Evolutionary conservation across 2,329 filamentous ascomycete species (phyloP).

Genomic region (Pseudopithomyces maydicus): DNA sequence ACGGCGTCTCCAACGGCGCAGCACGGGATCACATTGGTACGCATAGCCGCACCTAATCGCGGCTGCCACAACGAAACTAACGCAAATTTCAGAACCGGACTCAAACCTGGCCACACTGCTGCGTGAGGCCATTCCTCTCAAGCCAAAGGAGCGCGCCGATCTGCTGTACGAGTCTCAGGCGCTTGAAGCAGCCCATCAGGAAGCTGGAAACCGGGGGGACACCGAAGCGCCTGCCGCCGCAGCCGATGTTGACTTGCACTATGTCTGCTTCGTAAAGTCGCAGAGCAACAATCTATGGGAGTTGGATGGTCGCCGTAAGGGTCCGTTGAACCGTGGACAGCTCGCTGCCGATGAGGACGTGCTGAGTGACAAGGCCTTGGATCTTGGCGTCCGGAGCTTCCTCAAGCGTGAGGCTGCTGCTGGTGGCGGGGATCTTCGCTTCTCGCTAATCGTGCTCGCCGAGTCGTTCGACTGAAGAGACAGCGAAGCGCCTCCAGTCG

Average conservation of each 20-base stretch:
- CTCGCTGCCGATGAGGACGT: slow-evolving; percentile 54
- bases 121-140: slow-evolving; percentile 70
- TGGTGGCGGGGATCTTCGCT: slow-evolving; percentile 64
- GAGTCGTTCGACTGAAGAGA: slow-evolving; percentile 56
- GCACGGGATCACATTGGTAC: slow-evolving; percentile 55
- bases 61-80: slow-evolving; percentile 18
- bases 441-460: slow-evolving; percentile 66
- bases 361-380: slow-evolving; percentile 72
- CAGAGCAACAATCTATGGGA: slow-evolving; percentile 75
- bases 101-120: slow-evolving; percentile 70
- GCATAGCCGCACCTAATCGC: slow-evolving; percentile 9
- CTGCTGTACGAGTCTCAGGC: slow-evolving; percentile 77
- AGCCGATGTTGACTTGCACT: slow-evolving; percentile 91
- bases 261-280: slow-evolving; percentile 89
- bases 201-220: slow-evolving; percentile 77
- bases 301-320: slow-evolving; percentile 75
- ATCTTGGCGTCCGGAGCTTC: slow-evolving; percentile 68
- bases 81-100: slow-evolving; percentile 42
- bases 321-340: slow-evolving; percentile 68
- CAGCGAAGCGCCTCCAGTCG: neutral
- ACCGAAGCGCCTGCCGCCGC: slow-evolving; percentile 77
- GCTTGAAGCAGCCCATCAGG: slow-evolving; percentile 78
- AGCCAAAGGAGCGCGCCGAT: slow-evolving; percentile 68
- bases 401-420: slow-evolving; percentile 61
- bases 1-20: slow-evolving; percentile 80